phyloP scores from a whole-genome alignment of 192 early-diverging fungal genomes.

The Backusella australiensis region DNA sequence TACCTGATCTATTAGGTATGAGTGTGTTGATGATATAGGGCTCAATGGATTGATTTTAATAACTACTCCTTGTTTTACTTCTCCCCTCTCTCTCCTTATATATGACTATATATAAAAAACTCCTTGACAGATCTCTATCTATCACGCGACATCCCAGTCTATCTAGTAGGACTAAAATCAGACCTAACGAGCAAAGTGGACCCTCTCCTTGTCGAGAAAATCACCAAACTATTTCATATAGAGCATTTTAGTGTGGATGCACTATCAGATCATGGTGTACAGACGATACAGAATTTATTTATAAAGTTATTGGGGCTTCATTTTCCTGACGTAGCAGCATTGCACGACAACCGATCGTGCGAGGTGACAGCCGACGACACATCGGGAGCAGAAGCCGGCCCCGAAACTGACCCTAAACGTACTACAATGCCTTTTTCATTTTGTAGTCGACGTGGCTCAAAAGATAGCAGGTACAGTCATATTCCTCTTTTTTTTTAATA shows the following conservation, averaged over 20 bases:
- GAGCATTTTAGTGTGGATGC: conserved; percentile 9
- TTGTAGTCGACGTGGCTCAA: conserved; percentile 15
- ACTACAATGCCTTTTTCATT: background rate
- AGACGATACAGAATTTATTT: background rate
- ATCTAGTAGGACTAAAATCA: conserved; percentile 32
- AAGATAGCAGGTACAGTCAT: conserved; percentile 18
- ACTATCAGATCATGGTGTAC: background rate
- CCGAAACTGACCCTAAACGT: background rate
- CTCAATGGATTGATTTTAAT: background rate
- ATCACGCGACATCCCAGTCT: conserved; percentile 21
- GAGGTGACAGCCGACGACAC: background rate
- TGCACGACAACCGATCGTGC: background rate
- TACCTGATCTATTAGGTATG: conserved; percentile 34
- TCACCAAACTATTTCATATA: background rate
- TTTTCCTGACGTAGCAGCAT: background rate
- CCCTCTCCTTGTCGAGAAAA: conserved; percentile 2
- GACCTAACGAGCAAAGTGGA: conserved; percentile 3
- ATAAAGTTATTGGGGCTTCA: background rate
- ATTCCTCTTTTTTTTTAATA: background rate
- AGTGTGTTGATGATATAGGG: background rate
- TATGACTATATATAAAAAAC: background rate
- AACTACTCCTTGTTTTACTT: background rate
- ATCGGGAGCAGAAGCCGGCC: conserved; percentile 10
- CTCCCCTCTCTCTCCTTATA: background rate
- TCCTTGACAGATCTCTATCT: conserved; percentile 14